These are phyloP conservation scores for Limonomyces culmigenus DNA, from an alignment of 1,284 basidiomycete genomes.

Conservation along the genomic window DNA sequence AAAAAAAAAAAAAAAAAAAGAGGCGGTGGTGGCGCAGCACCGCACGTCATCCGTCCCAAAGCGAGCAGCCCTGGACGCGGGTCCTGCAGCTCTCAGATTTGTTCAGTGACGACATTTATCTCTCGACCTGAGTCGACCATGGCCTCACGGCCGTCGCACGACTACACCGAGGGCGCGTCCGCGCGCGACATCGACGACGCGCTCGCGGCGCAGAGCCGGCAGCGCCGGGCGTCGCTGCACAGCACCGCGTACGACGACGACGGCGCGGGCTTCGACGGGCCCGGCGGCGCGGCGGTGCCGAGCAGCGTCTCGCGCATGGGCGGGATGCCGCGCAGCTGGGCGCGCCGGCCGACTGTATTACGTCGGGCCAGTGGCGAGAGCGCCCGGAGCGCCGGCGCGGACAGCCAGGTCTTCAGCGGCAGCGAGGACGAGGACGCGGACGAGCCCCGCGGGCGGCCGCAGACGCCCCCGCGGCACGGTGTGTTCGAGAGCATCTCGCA, in stretches of 20 bases:
- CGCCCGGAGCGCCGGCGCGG: too few relatives aligned
- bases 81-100: too few relatives aligned
- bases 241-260: constrained; percentile 31
- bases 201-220: constrained; percentile 25
- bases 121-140: too few relatives aligned
- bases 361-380: too few relatives aligned
- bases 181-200: constrained; percentile 49
- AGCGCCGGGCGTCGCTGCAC: constrained; percentile 50
- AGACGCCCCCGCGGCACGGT: constrained; percentile 24
- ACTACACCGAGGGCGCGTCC: constrained; percentile 74
- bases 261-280: constrained; percentile 50
- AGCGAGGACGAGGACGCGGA: constrained; percentile 6
- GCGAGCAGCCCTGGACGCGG: too few relatives aligned
- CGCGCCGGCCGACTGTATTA: constrained; percentile 29
- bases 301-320: constrained; percentile 64
- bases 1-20: too few relatives aligned
- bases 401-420: constrained; percentile 3
- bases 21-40: too few relatives aligned
- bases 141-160: constrained; percentile 16
- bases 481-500: constrained; percentile 55
- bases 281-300: constrained; percentile 51
- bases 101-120: too few relatives aligned
- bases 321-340: constrained; percentile 23
- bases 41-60: too few relatives aligned
- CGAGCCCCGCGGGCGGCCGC: constrained; percentile 8